A percentile compares a stretch with the other conserved stretches of the same genome.
Evolutionary conservation across 2,329 filamentous ascomycete species (phyloP).

Genomic region (Zymoseptoria ardabiliae): DNA sequence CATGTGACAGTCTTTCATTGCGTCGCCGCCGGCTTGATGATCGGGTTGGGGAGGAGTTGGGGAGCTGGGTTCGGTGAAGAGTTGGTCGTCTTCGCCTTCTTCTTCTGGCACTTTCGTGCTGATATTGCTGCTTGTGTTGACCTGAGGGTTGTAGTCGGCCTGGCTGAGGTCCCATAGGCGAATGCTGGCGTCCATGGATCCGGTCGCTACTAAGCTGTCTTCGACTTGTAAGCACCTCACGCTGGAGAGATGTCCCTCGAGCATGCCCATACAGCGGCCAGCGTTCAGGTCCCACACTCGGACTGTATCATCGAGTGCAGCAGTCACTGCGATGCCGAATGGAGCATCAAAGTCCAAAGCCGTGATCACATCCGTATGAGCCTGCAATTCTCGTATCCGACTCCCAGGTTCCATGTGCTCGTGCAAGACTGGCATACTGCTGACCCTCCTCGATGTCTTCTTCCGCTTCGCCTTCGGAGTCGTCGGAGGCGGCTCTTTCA

Average conservation of each 20-base stretch:
- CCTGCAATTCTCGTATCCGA: conserved; percentile 77
- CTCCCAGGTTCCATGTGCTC: conserved; percentile 90
- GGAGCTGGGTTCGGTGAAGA: conserved; percentile 20
- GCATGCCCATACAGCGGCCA: conserved; percentile 79
- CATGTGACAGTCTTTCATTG: conserved; percentile 83
- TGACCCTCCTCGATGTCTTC: conserved; percentile 56
- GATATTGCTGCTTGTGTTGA: conserved; percentile 42
- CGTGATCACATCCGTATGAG: conserved; percentile 81
- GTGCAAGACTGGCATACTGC: conserved; percentile 90
- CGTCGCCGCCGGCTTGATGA: conserved; percentile 55
- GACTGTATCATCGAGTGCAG: conserved; percentile 86
- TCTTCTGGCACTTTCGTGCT: conserved; percentile 32
- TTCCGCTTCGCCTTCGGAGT: conserved; percentile 43
- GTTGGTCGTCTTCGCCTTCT: conserved; percentile 36
- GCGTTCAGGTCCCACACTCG: conserved; percentile 95
- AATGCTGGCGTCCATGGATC: conserved; percentile 90
- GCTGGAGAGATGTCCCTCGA: conserved; percentile 92
- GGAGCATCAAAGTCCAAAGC: conserved; percentile 95
- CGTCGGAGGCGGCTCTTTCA: conserved; percentile 31
- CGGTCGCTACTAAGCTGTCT: conserved; percentile 90
- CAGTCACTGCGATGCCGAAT: conserved; percentile 89
- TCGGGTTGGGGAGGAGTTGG: conserved; percentile 37
- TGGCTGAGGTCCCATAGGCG: conserved; percentile 90
- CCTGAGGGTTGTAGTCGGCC: conserved; percentile 66
- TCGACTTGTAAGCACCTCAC: conserved; percentile 89